phyloP scores from a whole-genome alignment of 352 stramenopile genomes.

The Albugo candida region DNA sequence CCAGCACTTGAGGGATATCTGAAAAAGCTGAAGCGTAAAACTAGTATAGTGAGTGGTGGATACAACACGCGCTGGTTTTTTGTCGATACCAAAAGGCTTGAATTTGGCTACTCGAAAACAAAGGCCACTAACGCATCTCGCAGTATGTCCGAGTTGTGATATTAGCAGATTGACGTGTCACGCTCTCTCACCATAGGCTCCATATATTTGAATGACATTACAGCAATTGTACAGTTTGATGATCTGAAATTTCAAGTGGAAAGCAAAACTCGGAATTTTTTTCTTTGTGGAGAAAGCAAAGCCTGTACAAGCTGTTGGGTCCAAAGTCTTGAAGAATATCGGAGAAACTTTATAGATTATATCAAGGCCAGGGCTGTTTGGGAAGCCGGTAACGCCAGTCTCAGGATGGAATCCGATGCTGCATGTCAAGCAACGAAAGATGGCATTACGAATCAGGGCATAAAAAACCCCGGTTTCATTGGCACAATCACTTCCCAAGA shows the following conservation, averaged over 20 bases:
- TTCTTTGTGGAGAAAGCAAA: slow-evolving; percentile 70
- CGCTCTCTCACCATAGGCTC: slow-evolving; percentile 19
- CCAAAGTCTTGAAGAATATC: slow-evolving; percentile 62
- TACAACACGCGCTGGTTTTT: slow-evolving; percentile 82
- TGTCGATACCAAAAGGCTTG: slow-evolving; percentile 42
- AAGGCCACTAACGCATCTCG: slow-evolving; percentile 19
- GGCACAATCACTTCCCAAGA: no score
- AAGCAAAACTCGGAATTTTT: slow-evolving; percentile 66
- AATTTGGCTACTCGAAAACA: slow-evolving; percentile 53
- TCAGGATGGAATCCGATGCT: no score
- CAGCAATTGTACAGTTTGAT: slow-evolving; percentile 67
- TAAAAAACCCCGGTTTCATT: no score
- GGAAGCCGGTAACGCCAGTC: no score
- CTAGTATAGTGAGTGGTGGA: slow-evolving; percentile 43
- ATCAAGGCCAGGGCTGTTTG: slow-evolving; percentile 31
- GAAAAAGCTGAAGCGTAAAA: slow-evolving; percentile 80
- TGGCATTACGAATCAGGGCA: no score
- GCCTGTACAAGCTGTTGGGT: slow-evolving; percentile 62
- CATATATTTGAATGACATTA: slow-evolving; percentile 75
- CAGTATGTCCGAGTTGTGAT: slow-evolving; percentile 15
- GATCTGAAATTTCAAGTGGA: slow-evolving; percentile 76
- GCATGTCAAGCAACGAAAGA: no score
- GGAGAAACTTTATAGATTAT: slow-evolving; percentile 39
- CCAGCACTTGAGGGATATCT: slow-evolving; percentile 70
- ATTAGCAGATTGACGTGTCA: not conserved